phyloP scores from a whole-genome alignment of 441 rosid species.

The Isatis lusitanica region DNA sequence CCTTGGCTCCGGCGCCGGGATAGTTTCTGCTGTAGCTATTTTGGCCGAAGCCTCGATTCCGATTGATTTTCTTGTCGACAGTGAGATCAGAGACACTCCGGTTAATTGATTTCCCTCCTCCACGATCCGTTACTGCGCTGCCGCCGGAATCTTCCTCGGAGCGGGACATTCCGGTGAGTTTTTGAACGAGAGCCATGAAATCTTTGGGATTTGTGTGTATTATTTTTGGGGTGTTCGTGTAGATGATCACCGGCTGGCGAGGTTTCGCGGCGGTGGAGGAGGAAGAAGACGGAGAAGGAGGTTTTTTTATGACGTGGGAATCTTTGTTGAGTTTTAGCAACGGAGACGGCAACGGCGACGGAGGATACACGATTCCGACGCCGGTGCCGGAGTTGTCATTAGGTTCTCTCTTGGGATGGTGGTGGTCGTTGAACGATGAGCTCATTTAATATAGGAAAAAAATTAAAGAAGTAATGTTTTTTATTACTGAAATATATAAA shows the following conservation, averaged over 20 bases:
- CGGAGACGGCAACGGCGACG: conserved; percentile 33
- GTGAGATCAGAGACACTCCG: conserved; percentile 17
- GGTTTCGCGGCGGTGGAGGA: conserved; percentile 43
- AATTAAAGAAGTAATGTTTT: not conserved
- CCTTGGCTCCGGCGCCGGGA: conserved; percentile 24
- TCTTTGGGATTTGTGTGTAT: conserved; percentile 73
- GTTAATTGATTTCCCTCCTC: conserved; percentile 6
- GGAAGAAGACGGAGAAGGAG: conserved; percentile 41
- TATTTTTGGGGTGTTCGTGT: conserved; percentile 74
- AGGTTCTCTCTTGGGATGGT: conserved; percentile 31
- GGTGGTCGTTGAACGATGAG: conserved; percentile 42
- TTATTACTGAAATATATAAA: not conserved
- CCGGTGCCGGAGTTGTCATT: conserved; percentile 27
- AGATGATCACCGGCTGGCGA: conserved; percentile 80
- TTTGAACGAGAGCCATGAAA: conserved; percentile 81
- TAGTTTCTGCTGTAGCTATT: conserved; percentile 23
- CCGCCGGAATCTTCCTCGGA: conserved; percentile 33
- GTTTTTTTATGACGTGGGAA: conserved; percentile 58
- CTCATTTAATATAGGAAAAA: conserved; percentile 39
- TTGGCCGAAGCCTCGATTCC: conserved; percentile 7
- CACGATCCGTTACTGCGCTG: not conserved
- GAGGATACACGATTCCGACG: conserved; percentile 12
- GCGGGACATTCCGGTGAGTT: conserved; percentile 67
- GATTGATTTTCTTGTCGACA: conserved; percentile 30
- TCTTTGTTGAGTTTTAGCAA: conserved; percentile 52